Evolutionary conservation across 352 stramenopile species (phyloP), one percentile per base, ranked within the genome.

Genomic region (Phytophthora nicotianae): DNA sequence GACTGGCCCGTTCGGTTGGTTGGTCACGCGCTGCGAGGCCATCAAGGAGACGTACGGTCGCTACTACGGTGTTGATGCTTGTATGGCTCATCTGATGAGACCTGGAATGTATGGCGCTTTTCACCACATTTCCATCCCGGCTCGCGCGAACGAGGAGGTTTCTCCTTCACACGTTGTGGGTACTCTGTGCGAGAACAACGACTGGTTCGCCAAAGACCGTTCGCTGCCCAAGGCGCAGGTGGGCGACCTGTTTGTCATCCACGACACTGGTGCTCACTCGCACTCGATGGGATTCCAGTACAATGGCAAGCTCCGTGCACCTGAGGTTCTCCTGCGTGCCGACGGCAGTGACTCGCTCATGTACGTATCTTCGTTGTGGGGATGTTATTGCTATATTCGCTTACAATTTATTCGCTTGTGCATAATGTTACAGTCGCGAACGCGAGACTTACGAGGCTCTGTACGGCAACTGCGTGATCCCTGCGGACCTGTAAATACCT

Each of bases 231-330:
- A 62, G 16, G 83, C 86, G 5, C 47, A 87, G 37, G 86, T 96
- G 13, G 88, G 87, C 48, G 89, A 97, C 60, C 65, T 97, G 21
- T 96, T 97, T 58, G 88, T 96, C 43, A 93, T 97, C 51, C 79
- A 96, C 72, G 89, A 97, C 70, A 94, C 87, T 2, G 89, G 89
- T 45, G 89, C 89, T 40, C 89, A 97, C 69, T 79, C 86, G n/a
- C 88, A 96, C 75, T 96, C 87, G 63, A 97, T 97, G 89, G 89
- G 89, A 24, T 97, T 97, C 67, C 89, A 97, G 72, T 97, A 97
- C 83, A 97, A 97, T 50, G 89, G 89, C 65, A 97, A 96, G 60
- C 77, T 96, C 48, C 86, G 89, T 17, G 88, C 89, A 6, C 88
- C 89, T n/a, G 89, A 97, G 58, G 72, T 96, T 32, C 82, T 97